Base-by-base conservation (phyloP, 129 eudicot genomes). In the Ambrosia trifida region DNA sequence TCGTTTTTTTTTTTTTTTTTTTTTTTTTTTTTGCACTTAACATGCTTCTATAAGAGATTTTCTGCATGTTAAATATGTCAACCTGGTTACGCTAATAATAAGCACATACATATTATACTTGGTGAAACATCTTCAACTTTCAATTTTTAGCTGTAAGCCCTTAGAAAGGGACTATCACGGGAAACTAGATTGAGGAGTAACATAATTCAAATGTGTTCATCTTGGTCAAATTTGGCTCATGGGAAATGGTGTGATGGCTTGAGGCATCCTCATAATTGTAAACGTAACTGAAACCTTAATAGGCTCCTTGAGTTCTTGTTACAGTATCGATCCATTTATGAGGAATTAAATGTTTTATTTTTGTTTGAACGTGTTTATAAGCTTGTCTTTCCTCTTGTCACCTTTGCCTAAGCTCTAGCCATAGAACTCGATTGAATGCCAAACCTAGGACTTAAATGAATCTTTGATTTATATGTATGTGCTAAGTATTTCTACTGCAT, bases 151-250 rank as follows among this genome's bases (percentile, higher is more conserved):
- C 65, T 53, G 11, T 53, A 70, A 54, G 65, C 24, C 51, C 45
- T 36, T 64, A 64, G 50, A 70, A 70, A 70, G 19, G 19, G 64
- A 70, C 74, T 24, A 70, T 40, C 65, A 56, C 24, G 66, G 54
- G 53, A 70, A 70, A 38, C 41, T 70, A 70, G 38, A 40, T 28
- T 0, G 38, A 70, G 75, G 66, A 54, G 50, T 35, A 56, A 20
- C 35, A 38, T 44, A 59, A 44, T 45, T 54, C 59, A n/a, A 58
- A 11, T 56, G 76, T 16, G 31, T 18, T 18, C 30, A 60, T 72
- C 32, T 44, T 57, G 54, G 68, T 58, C 45, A 28, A 45, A 41
- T 11, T 30, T 57, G 66, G 17, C 43, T 32, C 16, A 11, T 40
- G 41, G 28, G 17, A 17, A 57, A 71, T 71, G 38, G 14, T 38